Evolutionary conservation across 345 rosid genomes (phyloP), one percentile per base, ranked within the genome.

Genomic region (Arabis alpina): DNA sequence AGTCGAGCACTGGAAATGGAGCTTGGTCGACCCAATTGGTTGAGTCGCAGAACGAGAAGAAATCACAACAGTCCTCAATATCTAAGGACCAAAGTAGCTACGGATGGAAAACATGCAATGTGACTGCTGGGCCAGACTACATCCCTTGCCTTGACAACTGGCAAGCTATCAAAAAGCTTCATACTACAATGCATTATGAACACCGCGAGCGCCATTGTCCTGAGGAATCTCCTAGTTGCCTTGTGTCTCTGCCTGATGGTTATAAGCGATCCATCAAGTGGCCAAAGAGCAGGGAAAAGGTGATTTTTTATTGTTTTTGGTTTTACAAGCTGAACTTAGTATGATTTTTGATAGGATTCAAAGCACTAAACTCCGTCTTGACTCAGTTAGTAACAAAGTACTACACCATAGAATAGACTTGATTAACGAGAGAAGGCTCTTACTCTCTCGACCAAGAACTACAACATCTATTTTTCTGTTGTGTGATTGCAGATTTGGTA

Each of bases 151-250:
- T 94, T 56, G 99, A 94, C 79, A 91, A 91, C 66, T 83, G 70
- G 87, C 80, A 83, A 76, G 83, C 79, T 70, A 85, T 94, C 71
- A 85, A 73, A 80, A 91, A 73, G 78, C 97, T 94, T 83, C 77
- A 54, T 4, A 72, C 72, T 67, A 89, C 84, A 6, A 80, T 52
- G 75, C 99, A 91, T 67, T 94, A 82, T 73, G 93, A 94, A 79
- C 99, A 91, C 74, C 83, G 97, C 12, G 96, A 91, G 83, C 81
- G 99, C 60, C 99, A 89, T 78, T 93, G 98, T 60, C 97, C 97
- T 24, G 84, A 75, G 37, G 88, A 85, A 58, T 85, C 93, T 81
- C 96, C 93, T 14, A 83, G 79, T 30, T 93, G 97, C 77, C 84
- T 93, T 75, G 95, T 91, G 76, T 85, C 91, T 69, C 75, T 85